Conservation (phyloP, 2,329 filamentous ascomycete genomes). For the Fusarium concolor region DNA sequence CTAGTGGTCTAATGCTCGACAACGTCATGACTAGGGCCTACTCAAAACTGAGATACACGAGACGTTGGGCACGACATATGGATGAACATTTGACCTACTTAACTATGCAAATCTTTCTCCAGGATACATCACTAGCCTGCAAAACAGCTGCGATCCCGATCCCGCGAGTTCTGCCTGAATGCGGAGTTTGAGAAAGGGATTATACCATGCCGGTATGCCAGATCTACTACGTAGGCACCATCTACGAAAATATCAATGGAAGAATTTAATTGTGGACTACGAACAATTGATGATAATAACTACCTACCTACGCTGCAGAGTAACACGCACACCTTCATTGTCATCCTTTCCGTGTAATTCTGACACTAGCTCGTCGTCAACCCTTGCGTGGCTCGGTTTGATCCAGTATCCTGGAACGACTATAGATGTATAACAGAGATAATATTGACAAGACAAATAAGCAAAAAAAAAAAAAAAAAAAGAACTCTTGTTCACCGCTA, state of each 20-base stretch:
- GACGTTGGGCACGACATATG: slow-evolving; percentile 18
- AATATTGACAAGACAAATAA: slow-evolving; percentile 20
- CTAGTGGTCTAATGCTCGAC: slow-evolving; percentile 5
- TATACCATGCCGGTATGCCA: not conserved
- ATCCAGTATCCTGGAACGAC: slow-evolving; percentile 30
- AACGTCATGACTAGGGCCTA: slow-evolving; percentile 24
- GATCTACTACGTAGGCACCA: not conserved
- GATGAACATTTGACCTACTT: slow-evolving; percentile 20
- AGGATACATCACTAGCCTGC: slow-evolving; percentile 6
- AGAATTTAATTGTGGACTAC: not conserved
- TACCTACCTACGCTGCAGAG: slow-evolving; percentile 10
- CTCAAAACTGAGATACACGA: slow-evolving; percentile 22
- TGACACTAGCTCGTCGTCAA: slow-evolving; percentile 28
- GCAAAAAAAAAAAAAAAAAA: slow-evolving; percentile 9
- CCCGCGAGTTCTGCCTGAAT: not conserved
- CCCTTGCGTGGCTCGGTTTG: slow-evolving; percentile 27
- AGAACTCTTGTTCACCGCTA: not conserved
- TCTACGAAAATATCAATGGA: not conserved
- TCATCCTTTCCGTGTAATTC: slow-evolving; percentile 28
- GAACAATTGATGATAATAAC: not conserved
- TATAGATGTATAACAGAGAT: slow-evolving; percentile 16
- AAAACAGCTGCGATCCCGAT: slow-evolving; percentile 19
- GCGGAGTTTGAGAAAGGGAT: not conserved
- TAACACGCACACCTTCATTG: slow-evolving; percentile 34
- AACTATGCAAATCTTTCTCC: slow-evolving; percentile 18